These are phyloP conservation scores for Cyclotella baltica DNA, from an alignment of 108 stramenopile species.

Conservation along the genomic window DNA sequence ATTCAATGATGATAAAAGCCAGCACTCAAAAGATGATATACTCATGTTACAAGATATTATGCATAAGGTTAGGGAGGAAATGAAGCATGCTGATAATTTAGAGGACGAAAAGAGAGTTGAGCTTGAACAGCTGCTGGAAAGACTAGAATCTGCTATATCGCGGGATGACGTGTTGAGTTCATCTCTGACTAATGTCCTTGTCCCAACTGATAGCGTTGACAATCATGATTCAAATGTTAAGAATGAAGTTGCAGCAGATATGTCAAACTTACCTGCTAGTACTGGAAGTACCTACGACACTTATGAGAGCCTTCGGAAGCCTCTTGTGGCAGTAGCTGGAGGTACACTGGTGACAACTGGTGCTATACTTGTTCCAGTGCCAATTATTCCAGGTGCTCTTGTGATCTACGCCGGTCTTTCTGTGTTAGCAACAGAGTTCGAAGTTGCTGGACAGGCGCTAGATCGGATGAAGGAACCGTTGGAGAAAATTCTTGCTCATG, in stretches of 20 bases:
- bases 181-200: background rate
- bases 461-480: conserved; percentile 26
- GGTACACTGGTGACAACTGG: conserved; percentile 36
- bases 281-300: background rate
- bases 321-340: conserved; percentile 39
- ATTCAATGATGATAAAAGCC: conserved; percentile 5
- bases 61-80: background rate
- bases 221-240: too few relatives aligned
- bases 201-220: too few relatives aligned
- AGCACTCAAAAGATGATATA: background rate
- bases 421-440: conserved; percentile 45
- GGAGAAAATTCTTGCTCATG: conserved; percentile 26
- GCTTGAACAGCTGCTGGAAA: background rate
- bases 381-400: conserved; percentile 34
- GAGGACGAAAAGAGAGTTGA: background rate
- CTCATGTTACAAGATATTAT: conserved; percentile 5
- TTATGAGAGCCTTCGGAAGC: conserved; percentile 23
- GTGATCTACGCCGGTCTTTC: conserved; percentile 41
- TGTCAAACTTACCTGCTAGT: background rate
- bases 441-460: conserved; percentile 32
- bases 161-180: conserved; percentile 1
- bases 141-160: conserved; percentile 9
- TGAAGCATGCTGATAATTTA: conserved; percentile 2
- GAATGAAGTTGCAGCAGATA: background rate
- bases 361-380: conserved; percentile 28